Base-by-base conservation (phyloP, 352 stramenopile species). In the Saprolegnia diclina region DNA sequence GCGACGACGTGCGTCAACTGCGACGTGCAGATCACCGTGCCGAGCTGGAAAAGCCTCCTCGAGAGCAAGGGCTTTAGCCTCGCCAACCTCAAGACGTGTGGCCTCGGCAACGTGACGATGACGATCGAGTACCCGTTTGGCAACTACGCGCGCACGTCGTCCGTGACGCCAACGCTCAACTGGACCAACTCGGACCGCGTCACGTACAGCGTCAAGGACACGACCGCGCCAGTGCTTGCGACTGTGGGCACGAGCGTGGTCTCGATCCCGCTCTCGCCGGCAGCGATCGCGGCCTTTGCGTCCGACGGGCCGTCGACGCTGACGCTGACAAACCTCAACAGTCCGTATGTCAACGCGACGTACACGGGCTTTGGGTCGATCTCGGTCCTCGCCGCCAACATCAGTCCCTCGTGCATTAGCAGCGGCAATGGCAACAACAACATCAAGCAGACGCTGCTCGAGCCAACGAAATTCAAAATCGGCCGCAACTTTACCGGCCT, bases 1-100 rank as follows among this genome's bases (percentile, higher is more conserved):
- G 61, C 35, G n/a, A 48, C 24, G 9, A 69, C 32, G 29, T 69
- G 63, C 42, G 35, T 61, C 22, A 69, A 69, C 38, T 69, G 63
- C 46, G 9, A 44, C n/a, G 63, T 69, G 35, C 45, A 69, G 50
- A 37, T 69, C 14, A 26, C 45, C 18, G 18, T 40, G 18, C 14
- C 35, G 14, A 54, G 44, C 44, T 69, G 63, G 63, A 14, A 35
- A 1, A 24, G 18, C 37, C 5, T 18, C 5, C 32, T 69, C 29
- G 24, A 42, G 18, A 63, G 24, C 18, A 38, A 61, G n/a, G 63
- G 63, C 63, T 26, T 69, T n/a, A n/a, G 11, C 19, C 5, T 32
- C 6, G 19, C 44, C 10, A 69, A 69, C n/a, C 53, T 69, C n/a
- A 22, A 9, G 7, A 42, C 42, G 46, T 69, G 63, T 24, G 32